Conservation (phyloP, 805 yeast species). For the Candida koratica region DNA sequence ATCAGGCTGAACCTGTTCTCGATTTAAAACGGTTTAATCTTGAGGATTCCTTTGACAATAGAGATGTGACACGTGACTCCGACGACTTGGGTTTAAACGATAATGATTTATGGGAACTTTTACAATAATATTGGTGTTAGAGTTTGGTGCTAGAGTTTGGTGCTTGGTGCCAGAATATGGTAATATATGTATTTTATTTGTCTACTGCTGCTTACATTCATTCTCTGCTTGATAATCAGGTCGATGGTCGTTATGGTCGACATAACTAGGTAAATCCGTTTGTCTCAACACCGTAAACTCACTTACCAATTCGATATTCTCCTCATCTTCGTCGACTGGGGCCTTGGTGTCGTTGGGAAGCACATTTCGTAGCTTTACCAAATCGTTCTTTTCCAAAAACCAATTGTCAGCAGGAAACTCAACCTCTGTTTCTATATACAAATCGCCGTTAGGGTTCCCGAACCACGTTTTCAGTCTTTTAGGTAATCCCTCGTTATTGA, state of each 20-base stretch:
- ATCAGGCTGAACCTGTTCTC: conserved; percentile 21
- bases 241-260: conserved; percentile 14
- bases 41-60: conserved; percentile 10
- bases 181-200: not conserved
- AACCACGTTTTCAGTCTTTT: conserved; percentile 35
- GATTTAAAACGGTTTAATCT: conserved; percentile 6
- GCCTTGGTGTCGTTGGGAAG: conserved; percentile 41
- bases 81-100: conserved; percentile 28
- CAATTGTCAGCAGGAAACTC: conserved; percentile 84
- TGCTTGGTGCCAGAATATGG: too few species aligned
- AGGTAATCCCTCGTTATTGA: conserved; percentile 85
- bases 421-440: conserved; percentile 65
- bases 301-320: conserved; percentile 35
- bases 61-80: conserved; percentile 9
- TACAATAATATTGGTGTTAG: conserved; percentile 23
- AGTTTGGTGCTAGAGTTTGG: too few species aligned
- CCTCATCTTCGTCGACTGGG: conserved; percentile 22
- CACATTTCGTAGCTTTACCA: conserved; percentile 48
- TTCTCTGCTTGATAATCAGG: conserved; percentile 19
- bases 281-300: conserved; percentile 28
- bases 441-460: conserved; percentile 51
- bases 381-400: conserved; percentile 71
- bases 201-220: conserved; percentile 33
- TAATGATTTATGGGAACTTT: conserved; percentile 32
- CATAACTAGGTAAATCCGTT: conserved; percentile 30